Conservation (phyloP, 1,284 basidiomycete genomes). For the Omphalotus olearius region DNA sequence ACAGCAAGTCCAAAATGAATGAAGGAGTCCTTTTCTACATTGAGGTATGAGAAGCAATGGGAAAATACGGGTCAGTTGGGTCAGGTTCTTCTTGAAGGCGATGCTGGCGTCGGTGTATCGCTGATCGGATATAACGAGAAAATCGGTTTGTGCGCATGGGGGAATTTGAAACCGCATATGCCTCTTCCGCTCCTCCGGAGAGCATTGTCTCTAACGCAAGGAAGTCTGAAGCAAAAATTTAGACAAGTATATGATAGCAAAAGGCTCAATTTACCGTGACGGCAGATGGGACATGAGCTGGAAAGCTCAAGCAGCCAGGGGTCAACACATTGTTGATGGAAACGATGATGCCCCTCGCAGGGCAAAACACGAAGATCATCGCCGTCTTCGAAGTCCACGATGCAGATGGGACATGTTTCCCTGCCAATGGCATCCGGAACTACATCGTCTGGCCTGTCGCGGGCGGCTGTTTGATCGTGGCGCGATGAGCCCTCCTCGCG, state of each 20-base stretch:
- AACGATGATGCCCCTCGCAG: conserved; percentile 84
- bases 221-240: conserved; percentile 33
- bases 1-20: no score
- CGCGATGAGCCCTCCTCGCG: not conserved
- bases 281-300: conserved; percentile 85
- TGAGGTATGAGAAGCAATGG: no score
- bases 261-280: conserved; percentile 59
- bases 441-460: conserved; percentile 31
- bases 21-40: no score
- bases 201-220: conserved; percentile 46
- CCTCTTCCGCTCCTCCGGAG: conserved; percentile 26
- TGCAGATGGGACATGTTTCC: conserved; percentile 91
- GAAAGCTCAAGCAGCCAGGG: conserved; percentile 89
- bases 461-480: not conserved
- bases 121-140: conserved; percentile 65
- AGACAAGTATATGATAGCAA: not conserved
- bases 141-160: conserved; percentile 38
- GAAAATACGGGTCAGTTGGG: no score
- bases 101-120: conserved; percentile 39
- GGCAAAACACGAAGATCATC: conserved; percentile 87
- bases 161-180: not conserved
- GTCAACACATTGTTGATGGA: conserved; percentile 82
- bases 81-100: not conserved
- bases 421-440: conserved; percentile 66
- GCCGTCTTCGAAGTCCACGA: conserved; percentile 88